Conservation (phyloP, 2,329 filamentous ascomycete genomes). For the Aspergillus thermomutatus region DNA sequence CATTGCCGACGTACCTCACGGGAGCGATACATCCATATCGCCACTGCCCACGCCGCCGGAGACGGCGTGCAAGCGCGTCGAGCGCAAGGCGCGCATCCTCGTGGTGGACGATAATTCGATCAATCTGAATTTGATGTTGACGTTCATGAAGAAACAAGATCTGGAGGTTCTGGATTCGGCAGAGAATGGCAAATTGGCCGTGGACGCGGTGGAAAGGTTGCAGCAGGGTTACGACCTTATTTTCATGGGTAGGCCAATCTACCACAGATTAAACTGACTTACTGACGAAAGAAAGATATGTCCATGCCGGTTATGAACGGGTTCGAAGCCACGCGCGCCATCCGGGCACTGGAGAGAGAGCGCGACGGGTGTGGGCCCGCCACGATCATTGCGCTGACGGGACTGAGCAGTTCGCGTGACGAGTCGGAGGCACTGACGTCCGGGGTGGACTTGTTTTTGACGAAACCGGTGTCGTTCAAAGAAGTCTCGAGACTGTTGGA, state of each 20-base stretch:
- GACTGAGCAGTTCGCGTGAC: slow-evolving; percentile 42
- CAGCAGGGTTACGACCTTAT: slow-evolving; percentile 41
- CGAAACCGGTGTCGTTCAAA: slow-evolving; percentile 46
- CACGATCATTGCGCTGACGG: slow-evolving; percentile 46
- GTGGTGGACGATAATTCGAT: slow-evolving; percentile 48
- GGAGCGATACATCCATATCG: slow-evolving; percentile 7
- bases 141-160: slow-evolving; percentile 40
- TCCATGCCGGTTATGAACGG: slow-evolving; percentile 50
- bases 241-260: slow-evolving; percentile 38
- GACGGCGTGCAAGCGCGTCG: slow-evolving; percentile 8
- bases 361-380: slow-evolving; percentile 27
- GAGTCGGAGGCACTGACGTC: slow-evolving; percentile 42
- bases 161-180: slow-evolving; percentile 36
- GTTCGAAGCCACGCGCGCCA: slow-evolving; percentile 46
- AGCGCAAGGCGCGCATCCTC: slow-evolving; percentile 28
- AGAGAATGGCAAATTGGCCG: slow-evolving; percentile 42
- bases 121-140: slow-evolving; percentile 44
- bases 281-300: slow-evolving; percentile 30
- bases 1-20: slow-evolving; percentile 2
- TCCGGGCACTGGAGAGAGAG: slow-evolving; percentile 41
- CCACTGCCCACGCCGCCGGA: background rate
- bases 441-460: slow-evolving; percentile 47
- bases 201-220: slow-evolving; percentile 36
- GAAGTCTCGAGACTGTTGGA: slow-evolving; percentile 40
- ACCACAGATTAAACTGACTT: background rate